Percentiles rank a stretch among this genome's conserved stretches.
Conservation (phyloP, 176 grass and related monocot species). For the Ensete glaucum region DNA sequence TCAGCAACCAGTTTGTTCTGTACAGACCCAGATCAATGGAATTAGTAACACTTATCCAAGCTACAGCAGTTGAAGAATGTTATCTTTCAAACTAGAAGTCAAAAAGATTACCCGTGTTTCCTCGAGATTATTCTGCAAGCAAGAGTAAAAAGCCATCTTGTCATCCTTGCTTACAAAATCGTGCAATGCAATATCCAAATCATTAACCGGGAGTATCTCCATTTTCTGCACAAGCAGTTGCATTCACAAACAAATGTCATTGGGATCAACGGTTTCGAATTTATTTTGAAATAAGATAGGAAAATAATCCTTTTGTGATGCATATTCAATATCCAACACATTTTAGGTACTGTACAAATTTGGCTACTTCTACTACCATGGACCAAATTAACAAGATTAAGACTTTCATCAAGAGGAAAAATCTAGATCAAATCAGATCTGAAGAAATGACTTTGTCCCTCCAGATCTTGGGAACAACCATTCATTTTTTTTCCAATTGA, state of each 20-base stretch:
- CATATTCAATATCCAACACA: too few relatives aligned
- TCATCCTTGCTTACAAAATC: constrained; percentile 70
- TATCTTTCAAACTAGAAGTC: constrained; percentile 1
- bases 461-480: too few relatives aligned
- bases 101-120: constrained; percentile 31
- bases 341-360: too few relatives aligned
- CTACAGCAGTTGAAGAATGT: neutral
- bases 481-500: too few relatives aligned
- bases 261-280: neutral
- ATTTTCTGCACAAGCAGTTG: constrained; percentile 42
- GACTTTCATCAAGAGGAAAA: too few relatives aligned
- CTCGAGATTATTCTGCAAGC: constrained; percentile 34
- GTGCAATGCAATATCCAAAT: constrained; percentile 61
- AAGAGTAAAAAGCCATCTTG: constrained; percentile 54
- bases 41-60: neutral
- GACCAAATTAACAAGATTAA: too few relatives aligned
- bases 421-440: too few relatives aligned
- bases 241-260: neutral
- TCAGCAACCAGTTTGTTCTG: constrained; percentile 43
- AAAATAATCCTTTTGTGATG: too few relatives aligned
- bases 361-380: too few relatives aligned
- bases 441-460: too few relatives aligned
- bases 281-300: too few relatives aligned
- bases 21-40: constrained; percentile 18
- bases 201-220: constrained; percentile 44